Evolutionary conservation across 2,329 filamentous ascomycete genomes (phyloP), one percentile per base, ranked within the genome.

Genomic region (Colletotrichum tabaci): DNA sequence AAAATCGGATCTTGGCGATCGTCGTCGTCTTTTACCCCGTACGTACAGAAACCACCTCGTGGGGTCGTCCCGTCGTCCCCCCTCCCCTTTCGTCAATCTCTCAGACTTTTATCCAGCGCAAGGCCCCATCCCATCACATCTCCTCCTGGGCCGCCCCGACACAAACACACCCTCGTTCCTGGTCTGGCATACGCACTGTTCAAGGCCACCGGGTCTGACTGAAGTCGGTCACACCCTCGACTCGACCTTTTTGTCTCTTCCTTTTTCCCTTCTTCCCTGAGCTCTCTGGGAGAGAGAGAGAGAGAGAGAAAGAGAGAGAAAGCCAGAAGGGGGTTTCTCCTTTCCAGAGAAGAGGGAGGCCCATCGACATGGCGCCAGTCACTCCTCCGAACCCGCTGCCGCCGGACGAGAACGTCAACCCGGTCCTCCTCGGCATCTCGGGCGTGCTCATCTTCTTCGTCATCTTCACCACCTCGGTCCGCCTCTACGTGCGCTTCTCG

Each of bases 341-440:
- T 35, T 35, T 18, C 49, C 15, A 26, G 23, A 52, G 5, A 26
- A 13, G 23, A 30, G 23, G 23, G 21, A 50, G 47, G 18, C 9
- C 21, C 49, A 6, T 52, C 8, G n/a, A 73, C 0, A 35, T 73
- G 73, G 55, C 62, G 53, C 57, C 61, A 13, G 53, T 67, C 6
- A 53, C 49, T 15, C 63, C 78, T 38, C 69, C 69, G 15, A 83
- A 81, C 65, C 81, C 84, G 38, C 69, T 87, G 30, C 82, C 84
- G 2, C 77, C 81, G n/a, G 79, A 77, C 58, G 68, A 76, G 2
- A 83, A 83, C 61, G 74, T 78, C 44, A 81, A 80, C 1, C 78
- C 79, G 26, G 67, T 76, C 2, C 72, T 83, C 9, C 60, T 83
- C 4, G 76, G 75, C 23, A 63, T 82, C 15, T 81, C 81, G 10